phyloP scores from a whole-genome alignment of 129 eudicot genomes.

The carrot (Daucus carota) region DNA sequence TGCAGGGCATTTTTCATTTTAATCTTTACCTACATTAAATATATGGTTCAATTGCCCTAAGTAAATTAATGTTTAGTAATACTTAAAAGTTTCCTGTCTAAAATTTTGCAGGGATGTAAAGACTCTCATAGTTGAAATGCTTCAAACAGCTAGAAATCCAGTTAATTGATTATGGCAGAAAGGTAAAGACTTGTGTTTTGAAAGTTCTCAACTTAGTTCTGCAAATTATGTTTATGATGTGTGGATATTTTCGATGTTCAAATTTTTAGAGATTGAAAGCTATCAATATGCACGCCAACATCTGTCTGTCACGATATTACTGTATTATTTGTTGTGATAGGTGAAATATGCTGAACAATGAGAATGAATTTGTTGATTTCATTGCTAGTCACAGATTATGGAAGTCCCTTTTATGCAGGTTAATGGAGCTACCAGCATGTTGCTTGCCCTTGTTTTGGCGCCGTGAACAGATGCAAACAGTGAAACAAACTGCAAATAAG shows the following conservation, averaged over 20 bases:
- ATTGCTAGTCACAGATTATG: background rate
- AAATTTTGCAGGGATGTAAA: constrained; percentile 54
- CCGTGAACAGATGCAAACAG: background rate
- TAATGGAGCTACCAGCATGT: background rate
- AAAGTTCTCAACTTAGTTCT: background rate
- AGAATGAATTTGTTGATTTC: background rate
- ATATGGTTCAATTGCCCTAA: background rate
- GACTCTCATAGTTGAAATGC: constrained; percentile 87
- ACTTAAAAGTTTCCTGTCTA: background rate
- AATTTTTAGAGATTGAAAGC: too few relatives aligned
- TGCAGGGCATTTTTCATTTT: background rate
- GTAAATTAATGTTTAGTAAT: background rate
- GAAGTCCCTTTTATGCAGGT: background rate
- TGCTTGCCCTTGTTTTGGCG: background rate
- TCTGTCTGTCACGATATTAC: background rate
- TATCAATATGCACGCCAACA: too few relatives aligned
- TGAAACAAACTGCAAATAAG: background rate
- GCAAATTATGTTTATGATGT: background rate
- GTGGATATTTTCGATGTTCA: background rate
- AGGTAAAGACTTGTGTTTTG: background rate
- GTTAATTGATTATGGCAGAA: constrained; percentile 16
- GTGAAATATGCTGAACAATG: background rate
- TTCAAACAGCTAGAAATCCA: constrained; percentile 58
- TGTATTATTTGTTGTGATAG: background rate
- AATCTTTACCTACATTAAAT: background rate